A percentile compares a stretch with the other conserved stretches of the same genome.
These are phyloP conservation scores for Neonectria coccinea DNA, from an alignment of 2,329 filamentous ascomycete species.

Conservation along the genomic window DNA sequence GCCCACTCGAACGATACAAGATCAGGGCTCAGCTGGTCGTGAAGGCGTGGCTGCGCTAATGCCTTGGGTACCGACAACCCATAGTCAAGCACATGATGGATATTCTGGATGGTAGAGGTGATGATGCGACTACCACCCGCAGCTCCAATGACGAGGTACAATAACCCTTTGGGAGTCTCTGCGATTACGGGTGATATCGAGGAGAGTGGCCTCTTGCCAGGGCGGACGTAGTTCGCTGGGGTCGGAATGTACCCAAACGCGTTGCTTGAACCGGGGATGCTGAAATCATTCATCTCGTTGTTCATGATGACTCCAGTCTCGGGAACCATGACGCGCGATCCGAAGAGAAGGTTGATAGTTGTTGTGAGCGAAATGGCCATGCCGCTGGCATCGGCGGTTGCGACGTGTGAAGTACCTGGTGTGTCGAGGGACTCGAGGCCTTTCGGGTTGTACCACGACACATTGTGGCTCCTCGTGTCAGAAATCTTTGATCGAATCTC, in stretches of 20 bases:
- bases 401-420: conserved; percentile 75
- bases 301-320: conserved; percentile 85
- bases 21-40: conserved; percentile 76
- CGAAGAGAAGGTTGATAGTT: conserved; percentile 85
- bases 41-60: conserved; percentile 76
- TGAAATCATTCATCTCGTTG: conserved; percentile 77
- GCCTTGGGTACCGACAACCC: conserved; percentile 55
- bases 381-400: conserved; percentile 75
- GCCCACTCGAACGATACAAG: conserved; percentile 78
- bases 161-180: background rate
- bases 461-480: conserved; percentile 53
- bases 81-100: background rate
- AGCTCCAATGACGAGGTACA: conserved; percentile 77
- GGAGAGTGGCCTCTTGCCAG: conserved; percentile 79
- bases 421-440: conserved; percentile 66
- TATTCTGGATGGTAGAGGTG: conserved; percentile 60
- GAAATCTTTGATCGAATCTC: conserved; percentile 61
- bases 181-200: background rate
- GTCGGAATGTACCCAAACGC: conserved; percentile 82
- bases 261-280: conserved; percentile 75
- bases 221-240: conserved; percentile 78
- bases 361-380: conserved; percentile 82
- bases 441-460: conserved; percentile 58
- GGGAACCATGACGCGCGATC: conserved; percentile 79
- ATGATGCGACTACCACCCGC: conserved; percentile 89